Evolutionary conservation across 2,329 filamentous ascomycete genomes (phyloP).

Genomic region (Ceratocystis harringtonii): DNA sequence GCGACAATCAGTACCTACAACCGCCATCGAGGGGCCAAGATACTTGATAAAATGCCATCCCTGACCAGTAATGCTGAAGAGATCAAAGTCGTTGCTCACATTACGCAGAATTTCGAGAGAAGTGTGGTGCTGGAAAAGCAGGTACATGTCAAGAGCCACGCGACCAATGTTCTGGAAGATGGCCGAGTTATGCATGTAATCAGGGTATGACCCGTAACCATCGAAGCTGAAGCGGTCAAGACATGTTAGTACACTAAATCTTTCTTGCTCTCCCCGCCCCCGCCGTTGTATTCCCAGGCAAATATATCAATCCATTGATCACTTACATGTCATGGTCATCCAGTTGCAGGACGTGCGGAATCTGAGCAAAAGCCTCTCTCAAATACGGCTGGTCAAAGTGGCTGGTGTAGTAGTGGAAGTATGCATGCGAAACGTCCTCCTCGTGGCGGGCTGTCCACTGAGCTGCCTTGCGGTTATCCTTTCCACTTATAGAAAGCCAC

Average conservation of each 20-base stretch:
- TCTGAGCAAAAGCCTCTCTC: constrained; percentile 91
- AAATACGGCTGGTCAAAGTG: constrained; percentile 95
- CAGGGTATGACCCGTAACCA: constrained; percentile 90
- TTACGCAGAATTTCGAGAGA: constrained; percentile 86
- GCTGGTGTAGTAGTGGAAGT: constrained; percentile 97
- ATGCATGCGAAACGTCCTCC: constrained; percentile 88
- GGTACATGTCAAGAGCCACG: constrained; percentile 92
- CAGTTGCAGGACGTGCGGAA: constrained; percentile 81
- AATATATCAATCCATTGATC: not conserved
- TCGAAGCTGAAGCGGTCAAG: constrained; percentile 52
- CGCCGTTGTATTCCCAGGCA: not conserved
- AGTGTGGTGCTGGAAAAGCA: constrained; percentile 96
- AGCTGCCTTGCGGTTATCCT: constrained; percentile 80
- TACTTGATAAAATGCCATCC: constrained; percentile 99
- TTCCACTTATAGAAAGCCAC: constrained; percentile 84
- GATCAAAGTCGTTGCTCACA: constrained; percentile 70
- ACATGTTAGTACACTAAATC: constrained; percentile 13
- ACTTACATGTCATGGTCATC: constrained; percentile 97
- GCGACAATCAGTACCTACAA: constrained; percentile 79
- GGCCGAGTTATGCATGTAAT: constrained; percentile 94
- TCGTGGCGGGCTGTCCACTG: constrained; percentile 90
- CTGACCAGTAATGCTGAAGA: constrained; percentile 93
- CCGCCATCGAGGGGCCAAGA: constrained; percentile 76
- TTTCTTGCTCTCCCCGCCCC: not conserved
- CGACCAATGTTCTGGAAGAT: constrained; percentile 98